These are phyloP conservation scores for Fagopyrum esculentum DNA, from an alignment of 148 eudicot species.

Conservation along the genomic window DNA sequence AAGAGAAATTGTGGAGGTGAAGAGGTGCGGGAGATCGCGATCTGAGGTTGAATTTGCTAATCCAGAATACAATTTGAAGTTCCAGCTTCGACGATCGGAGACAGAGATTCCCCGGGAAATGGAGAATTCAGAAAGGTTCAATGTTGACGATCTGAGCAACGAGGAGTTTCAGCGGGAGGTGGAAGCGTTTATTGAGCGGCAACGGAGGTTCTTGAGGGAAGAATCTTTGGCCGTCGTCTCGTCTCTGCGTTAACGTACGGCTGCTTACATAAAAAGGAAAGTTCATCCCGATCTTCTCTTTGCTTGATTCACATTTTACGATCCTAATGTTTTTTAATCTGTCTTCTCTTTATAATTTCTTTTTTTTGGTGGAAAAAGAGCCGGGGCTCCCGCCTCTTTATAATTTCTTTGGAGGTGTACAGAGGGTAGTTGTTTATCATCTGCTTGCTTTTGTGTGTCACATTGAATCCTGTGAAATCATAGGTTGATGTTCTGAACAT, in stretches of 20 bases:
- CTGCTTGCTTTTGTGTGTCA: not conserved
- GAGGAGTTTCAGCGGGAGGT: constrained; percentile 56
- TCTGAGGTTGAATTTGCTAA: constrained; percentile 27
- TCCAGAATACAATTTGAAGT: constrained; percentile 5
- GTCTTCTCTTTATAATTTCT: not conserved
- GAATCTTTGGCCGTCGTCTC: constrained; percentile 11
- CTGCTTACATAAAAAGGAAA: not conserved
- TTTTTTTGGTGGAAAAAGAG: no score
- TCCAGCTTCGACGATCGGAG: constrained; percentile 39
- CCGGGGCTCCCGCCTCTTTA: no score
- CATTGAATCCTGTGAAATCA: not conserved
- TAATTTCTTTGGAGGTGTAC: not conserved
- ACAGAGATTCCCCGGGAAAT: constrained; percentile 27
- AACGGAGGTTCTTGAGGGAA: constrained; percentile 30
- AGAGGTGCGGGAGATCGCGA: constrained; percentile 33
- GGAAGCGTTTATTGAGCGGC: constrained; percentile 52
- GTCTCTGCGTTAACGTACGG: not conserved
- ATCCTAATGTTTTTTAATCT: not conserved
- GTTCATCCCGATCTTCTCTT: not conserved
- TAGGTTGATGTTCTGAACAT: not conserved
- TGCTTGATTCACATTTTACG: not conserved
- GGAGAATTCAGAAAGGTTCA: constrained; percentile 6
- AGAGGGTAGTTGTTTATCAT: not conserved
- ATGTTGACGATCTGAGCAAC: constrained; percentile 44
- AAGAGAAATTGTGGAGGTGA: constrained; percentile 15